Conservation (phyloP, 192 early-diverging fungal genomes). For the Coemansia furcata region DNA sequence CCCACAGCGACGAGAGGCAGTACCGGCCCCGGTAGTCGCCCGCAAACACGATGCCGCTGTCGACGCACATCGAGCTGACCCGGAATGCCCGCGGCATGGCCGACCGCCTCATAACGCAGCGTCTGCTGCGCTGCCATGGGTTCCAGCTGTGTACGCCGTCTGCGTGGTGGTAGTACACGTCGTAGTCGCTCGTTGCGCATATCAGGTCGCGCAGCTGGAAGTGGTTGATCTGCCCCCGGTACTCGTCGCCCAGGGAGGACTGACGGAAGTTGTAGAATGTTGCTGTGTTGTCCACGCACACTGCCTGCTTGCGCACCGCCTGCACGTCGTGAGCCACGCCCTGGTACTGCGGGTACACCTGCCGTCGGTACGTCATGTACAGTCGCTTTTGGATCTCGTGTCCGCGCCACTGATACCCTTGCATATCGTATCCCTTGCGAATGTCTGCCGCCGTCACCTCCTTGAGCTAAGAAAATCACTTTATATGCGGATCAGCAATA, state of each 20-base stretch:
- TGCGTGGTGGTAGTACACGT: constrained; percentile 40
- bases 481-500: neutral
- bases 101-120: constrained; percentile 18
- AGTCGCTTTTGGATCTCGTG: constrained; percentile 18
- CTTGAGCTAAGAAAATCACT: constrained; percentile 12
- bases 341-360: constrained; percentile 49
- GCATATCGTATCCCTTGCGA: constrained; percentile 49
- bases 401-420: constrained; percentile 59
- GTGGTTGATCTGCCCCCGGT: constrained; percentile 38
- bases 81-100: constrained; percentile 23
- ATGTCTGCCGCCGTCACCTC: constrained; percentile 24
- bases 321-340: constrained; percentile 45
- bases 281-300: constrained; percentile 10
- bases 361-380: constrained; percentile 51
- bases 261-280: constrained; percentile 28
- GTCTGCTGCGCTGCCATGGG: constrained; percentile 16
- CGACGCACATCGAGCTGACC: constrained; percentile 40
- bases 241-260: constrained; percentile 22
- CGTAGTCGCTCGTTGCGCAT: constrained; percentile 43
- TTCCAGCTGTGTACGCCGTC: constrained; percentile 43
- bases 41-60: constrained; percentile 31
- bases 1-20: constrained; percentile 23
- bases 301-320: constrained; percentile 20
- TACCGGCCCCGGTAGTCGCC: constrained; percentile 43
- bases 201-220: constrained; percentile 53